Base-by-base conservation (phyloP, 257 asterid species). In the Penstemon davidsonii region DNA sequence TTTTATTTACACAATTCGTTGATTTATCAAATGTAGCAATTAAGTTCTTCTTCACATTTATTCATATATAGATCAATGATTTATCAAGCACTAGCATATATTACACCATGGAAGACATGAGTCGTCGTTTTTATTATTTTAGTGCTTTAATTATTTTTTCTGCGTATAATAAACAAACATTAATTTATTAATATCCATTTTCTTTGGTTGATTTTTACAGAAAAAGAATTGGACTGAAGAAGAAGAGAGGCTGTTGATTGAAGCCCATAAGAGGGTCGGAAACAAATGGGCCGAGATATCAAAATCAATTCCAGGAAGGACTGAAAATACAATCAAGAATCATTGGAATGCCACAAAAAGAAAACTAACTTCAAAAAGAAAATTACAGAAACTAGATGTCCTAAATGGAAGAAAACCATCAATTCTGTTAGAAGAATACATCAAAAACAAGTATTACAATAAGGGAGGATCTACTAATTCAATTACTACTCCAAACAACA, bases 331-430 rank as follows among this genome's bases (percentile, higher is more conserved):
- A 5, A 88, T 92, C 7, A 92, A 92, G 69, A 92, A 92, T 52
- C 98, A 89, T 18, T 92, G 98, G 96, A 86, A 92, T 78, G 86
- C 92, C 38, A 84, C 90, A 4, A 82, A 78, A 41, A 81, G 96
- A 54, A 89, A 80, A 63, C 89, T 77, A 63, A 67, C 68, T 62
- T 74, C 96, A 0, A 81, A 72, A 69, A 83, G 78, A 55, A 83
- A 75, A 60, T 62, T 68, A 64, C 77, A 71, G 64, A 86, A 67
- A 62, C 59, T 75, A 2, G 67, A 67, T 36, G 67, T 39, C 52
- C 75, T 50, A 1, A 64, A 56, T 10, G 82, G 70, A 18, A 50
- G 64, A 7, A 59, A 65, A 13, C 79, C 68, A 58, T 68, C 94
- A 8, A 79, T 79, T 8, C 3, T 86, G 2, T 64, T 92, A 11